Evolutionary conservation across 176 grass and related monocot species (phyloP), one percentile per base, ranked within the genome.

Genomic region (Stipa capillata): DNA sequence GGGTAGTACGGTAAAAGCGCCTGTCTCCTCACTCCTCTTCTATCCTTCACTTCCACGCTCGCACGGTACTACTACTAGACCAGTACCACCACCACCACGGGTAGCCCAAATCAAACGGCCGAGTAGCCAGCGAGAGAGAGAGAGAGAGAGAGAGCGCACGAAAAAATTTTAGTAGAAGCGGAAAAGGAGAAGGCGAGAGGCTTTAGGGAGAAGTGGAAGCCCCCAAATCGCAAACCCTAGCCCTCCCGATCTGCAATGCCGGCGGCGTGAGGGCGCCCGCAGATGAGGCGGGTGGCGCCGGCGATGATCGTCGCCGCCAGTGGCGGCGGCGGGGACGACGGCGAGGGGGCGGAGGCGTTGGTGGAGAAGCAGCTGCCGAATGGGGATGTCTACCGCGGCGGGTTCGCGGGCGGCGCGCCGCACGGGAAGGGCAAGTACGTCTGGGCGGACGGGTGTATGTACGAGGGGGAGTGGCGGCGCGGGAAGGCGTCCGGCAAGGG

Each of bases 391-490:
- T 98, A 98, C 80, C 39, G 68, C 15, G 95, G 92, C 5, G 85
- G 83, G 1, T 90, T 94, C 83, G 79, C 62, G 0, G 87, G 77
- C 1, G 86, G 84, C 11, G 73, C 92, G n/a, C 90, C 95, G 36
- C 95, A 94, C 25, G 95, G 92, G 7, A 74, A 82, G 78, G 95
- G 95, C 47, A 98, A 98, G 87, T 98, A 98, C 81, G 55, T 92
- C 25, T 91, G 95, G 86, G 69, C 85, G 15, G 95, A 94, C 55
- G 95, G 92, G 78, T 92, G 95, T 85, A 93, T 93, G 96, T 92
- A 94, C 65, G 92, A 94, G 65, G 96, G 92, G 17, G 96, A 99
- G 58, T 93, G 90, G 90, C 68, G 83, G n/a, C 83, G 88, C 16
- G 92, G 90, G 8, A 98, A 98, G 83, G 88, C 92, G 15, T 84